Evolutionary conservation across 345 rosid genomes (phyloP).

Genomic region (Eucalyptus tenuipes): DNA sequence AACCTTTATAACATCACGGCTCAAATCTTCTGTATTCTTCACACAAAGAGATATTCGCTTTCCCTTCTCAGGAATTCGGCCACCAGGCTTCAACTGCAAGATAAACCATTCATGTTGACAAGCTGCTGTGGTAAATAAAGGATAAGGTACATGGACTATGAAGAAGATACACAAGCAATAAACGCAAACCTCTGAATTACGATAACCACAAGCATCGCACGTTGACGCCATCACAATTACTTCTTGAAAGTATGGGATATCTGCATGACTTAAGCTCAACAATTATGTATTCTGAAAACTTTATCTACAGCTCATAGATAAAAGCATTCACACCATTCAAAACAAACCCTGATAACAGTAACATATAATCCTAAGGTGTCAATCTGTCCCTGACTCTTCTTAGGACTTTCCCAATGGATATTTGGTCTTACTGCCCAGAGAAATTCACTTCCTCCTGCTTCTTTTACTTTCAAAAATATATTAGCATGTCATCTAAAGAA

Average conservation of each 20-base stretch:
- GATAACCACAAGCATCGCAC: slow-evolving; percentile 83
- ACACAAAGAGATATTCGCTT: slow-evolving; percentile 56
- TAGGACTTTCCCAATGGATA: not conserved
- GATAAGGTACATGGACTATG: not conserved
- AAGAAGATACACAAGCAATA: not conserved
- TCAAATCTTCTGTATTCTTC: slow-evolving; percentile 45
- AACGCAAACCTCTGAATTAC: slow-evolving; percentile 81
- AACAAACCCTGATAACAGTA: not conserved
- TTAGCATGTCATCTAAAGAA: not conserved
- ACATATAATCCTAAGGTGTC: not conserved
- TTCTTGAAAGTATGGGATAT: slow-evolving; percentile 93
- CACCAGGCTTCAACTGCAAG: slow-evolving; percentile 87
- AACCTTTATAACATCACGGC: slow-evolving; percentile 94
- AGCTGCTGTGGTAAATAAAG: not conserved
- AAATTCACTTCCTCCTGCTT: not conserved
- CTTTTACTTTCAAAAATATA: not conserved
- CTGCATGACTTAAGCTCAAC: slow-evolving; percentile 43
- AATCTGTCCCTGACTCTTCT: not conserved
- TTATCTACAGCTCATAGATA: not conserved
- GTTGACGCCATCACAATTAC: slow-evolving; percentile 97
- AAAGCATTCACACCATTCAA: not conserved
- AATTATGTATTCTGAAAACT: not conserved
- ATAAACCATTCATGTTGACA: not conserved
- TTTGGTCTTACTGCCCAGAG: not conserved
- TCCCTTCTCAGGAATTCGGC: slow-evolving; percentile 76